Evolutionary conservation across 768 basidiomycete species (phyloP), one percentile per base, ranked within the genome.

Genomic region (Mycena rebaudengoi): DNA sequence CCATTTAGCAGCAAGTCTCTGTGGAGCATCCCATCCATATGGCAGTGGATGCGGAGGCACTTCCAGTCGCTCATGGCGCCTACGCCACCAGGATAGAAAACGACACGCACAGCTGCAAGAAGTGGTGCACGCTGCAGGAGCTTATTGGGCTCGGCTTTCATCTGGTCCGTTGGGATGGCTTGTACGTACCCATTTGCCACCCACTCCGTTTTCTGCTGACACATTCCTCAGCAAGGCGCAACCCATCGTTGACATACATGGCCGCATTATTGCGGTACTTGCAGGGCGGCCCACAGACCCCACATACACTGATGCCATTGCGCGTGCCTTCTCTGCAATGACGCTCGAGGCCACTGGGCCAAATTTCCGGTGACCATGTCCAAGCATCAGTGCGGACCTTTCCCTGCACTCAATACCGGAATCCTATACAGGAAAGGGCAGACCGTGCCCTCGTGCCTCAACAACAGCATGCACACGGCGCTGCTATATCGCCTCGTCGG

Each of bases 381-480:
- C n/a, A n/a, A n/a, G 29, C 60, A 62, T 41, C 48, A 57, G 14
- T 51, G 69, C 16, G 72, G 72, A 3, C 7, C n/a, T 7, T 73
- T 67, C 33, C 14, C 54, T 10, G 50, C 60, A 20, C 10, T 69
- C 13, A 44, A 68, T 16, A 32, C 30, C 28, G 67, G 72, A 1
- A 57, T 70, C 0, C 68, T 64, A 1, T 67, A 67, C 45, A 67
- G 70, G 4, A 65, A 68, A 1, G 72, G 72, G 1, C 67, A 70
- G 6, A 5, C 44, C 21, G 23, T 28, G 4, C 63, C 63, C 16
- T 18, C 35, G 4, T 49, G 29, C 5, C 59, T 64, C 23, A 16
- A 28, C 16, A 37, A 60, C 20, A 26, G 13, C n/a, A n/a, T n/a
- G n/a, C n/a, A n/a, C 20, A 46, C 35, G 29, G 21, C 20, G 35